Evolutionary conservation across 345 rosid genomes (phyloP).

Genomic region (Eucalyptus marginata): DNA sequence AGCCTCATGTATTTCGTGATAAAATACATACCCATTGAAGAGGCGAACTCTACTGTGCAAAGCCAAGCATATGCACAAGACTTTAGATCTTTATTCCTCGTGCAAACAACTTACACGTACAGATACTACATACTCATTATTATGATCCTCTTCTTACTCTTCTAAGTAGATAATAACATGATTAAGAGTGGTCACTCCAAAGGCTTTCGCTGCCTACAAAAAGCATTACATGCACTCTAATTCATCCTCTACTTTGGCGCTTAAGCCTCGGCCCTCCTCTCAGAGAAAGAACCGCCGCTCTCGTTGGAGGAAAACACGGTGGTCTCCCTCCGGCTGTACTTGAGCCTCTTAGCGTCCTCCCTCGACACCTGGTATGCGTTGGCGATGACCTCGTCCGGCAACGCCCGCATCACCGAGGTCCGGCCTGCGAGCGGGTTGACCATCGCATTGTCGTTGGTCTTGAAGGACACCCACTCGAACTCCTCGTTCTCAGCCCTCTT

Average conservation of each 20-base stretch:
- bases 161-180: not conserved
- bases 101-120: not conserved
- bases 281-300: not conserved
- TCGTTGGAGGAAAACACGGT: slow-evolving; percentile 1
- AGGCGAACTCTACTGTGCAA: not conserved
- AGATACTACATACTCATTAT: not conserved
- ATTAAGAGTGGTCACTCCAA: not conserved
- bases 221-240: not conserved
- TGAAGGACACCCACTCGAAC: slow-evolving; percentile 60
- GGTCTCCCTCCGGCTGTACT: slow-evolving; percentile 33
- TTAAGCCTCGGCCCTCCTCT: slow-evolving; percentile 42
- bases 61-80: not conserved
- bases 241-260: not conserved
- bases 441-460: slow-evolving; percentile 47
- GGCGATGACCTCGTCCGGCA: slow-evolving; percentile 47
- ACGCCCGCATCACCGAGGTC: slow-evolving; percentile 33
- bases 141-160: not conserved
- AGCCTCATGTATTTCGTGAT: not conserved
- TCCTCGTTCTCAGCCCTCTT: slow-evolving; percentile 31
- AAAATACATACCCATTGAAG: not conserved
- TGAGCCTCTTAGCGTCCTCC: slow-evolving; percentile 48
- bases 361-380: slow-evolving; percentile 27
- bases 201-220: not conserved
- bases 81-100: not conserved
- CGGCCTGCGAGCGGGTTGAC: slow-evolving; percentile 32